Base-by-base conservation (phyloP, 2,329 filamentous ascomycete species). In the Colletotrichum costaricense region DNA sequence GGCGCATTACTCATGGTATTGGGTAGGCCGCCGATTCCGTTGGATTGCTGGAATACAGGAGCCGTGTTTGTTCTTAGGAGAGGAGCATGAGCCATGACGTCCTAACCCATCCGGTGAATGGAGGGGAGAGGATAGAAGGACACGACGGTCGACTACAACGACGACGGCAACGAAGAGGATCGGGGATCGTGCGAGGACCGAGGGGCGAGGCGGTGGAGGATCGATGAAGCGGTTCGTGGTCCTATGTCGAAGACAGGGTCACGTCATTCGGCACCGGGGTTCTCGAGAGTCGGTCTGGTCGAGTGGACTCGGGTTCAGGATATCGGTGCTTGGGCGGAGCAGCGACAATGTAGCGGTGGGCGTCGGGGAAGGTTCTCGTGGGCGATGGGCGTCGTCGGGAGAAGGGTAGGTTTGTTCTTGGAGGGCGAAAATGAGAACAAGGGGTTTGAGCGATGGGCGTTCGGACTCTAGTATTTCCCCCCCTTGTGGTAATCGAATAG, bases 1-100 rank as follows among this genome's bases (percentile, higher is more conserved):
- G 87, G 84, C 78, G 86, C 83, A 81, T 84, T 84, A 80, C 83
- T 89, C 86, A 90, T 89, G 75, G 80, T 85, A 80, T 82, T 84
- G 71, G 82, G 81, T 75, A 85, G 79, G 79, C 84, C 81, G 76
- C 84, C 83, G 79, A 86, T 83, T 80, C 83, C 81, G 81, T 86
- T 86, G 77, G 85, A 84, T 78, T 85, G 80, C 78, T 86, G 83
- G 79, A 90, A 89, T 80, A 86, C 84, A 79, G 89, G 87, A 77
- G 87, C 85, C 79, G 88, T 90, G 78, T 89, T 89, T 78, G 86
- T 90, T 88, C 89, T 86, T 78, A 90, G 80, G 76, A 90, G 83
- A 78, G 89, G 86, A 84, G 88, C 88, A 86, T 90, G 86, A 82
- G 89, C 88, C 89, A 90, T 90, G 79, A 81, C 84, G 82, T 83